Base-by-base conservation (phyloP, 306 rosid species). In the Glycyrrhiza uralensis region DNA sequence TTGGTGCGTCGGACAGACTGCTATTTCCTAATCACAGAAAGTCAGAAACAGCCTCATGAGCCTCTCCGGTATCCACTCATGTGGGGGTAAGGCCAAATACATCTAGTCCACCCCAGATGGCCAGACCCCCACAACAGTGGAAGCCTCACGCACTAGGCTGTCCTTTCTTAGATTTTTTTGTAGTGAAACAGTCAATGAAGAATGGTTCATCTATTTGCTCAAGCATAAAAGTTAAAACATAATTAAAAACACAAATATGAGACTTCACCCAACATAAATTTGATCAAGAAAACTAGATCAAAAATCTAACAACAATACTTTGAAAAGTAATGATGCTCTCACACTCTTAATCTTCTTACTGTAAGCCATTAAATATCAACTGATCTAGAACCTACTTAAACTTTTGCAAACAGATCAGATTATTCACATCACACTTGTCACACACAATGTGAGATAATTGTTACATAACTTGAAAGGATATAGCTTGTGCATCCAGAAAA, bases 401-500 rank as follows among this genome's bases (percentile, higher is more conserved):
- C 10, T 14, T 36, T 51, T 28, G 12, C 57, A 69, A 49, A 49
- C 58, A 69, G 59, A 29, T 49, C 20, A 56, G 61, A 32, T 56
- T 49, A 68, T 66, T 76, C 76, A 42, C 32, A 65, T 19, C 28
- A 55, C 6, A 30, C 35, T 36, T 64, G 44, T 65, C 35, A 54
- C 17, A 4, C 11, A 6, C 35, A 15, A 58, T 18, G 30, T 6
- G 20, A 71, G 35, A 71, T 28, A 42, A 56, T 57, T 51, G 5
- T 35, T 47, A 61, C 14, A 10, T 13, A n/a, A 28, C 57, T 17
- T 51, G 13, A 13, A 52, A 49, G 10, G 58, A 19, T 18, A 74
- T 60, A 51, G 47, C 19, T 44, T 70, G 65, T 33, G 39, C 69
- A 58, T 24, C 36, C 15, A 38, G 9, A 58, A 64, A 74, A 78